Conservation (phyloP, 2,329 filamentous ascomycete genomes). For the Ambrosiella cleistominuta region DNA sequence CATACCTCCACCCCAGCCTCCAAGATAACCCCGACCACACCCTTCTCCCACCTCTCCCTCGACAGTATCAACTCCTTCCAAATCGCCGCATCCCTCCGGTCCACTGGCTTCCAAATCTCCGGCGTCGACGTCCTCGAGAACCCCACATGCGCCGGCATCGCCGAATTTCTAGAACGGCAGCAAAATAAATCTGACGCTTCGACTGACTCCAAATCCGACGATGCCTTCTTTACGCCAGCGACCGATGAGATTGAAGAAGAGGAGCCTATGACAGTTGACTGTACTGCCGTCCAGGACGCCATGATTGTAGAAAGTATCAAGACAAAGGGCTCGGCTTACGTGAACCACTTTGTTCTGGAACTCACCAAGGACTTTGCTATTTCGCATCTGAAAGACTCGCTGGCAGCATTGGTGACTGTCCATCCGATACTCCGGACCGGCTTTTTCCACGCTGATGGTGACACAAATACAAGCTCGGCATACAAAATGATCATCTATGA, state of each 20-base stretch:
- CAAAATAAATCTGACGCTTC: neutral
- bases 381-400: conserved; percentile 35
- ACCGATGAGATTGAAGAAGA: neutral
- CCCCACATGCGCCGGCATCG: conserved; percentile 16
- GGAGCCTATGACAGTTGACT: conserved; percentile 22
- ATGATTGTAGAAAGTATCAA: conserved; percentile 61
- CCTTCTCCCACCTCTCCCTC: conserved; percentile 74
- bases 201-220: neutral
- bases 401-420: conserved; percentile 32
- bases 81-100: conserved; percentile 50
- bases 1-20: conserved; percentile 20
- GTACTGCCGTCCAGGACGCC: conserved; percentile 61
- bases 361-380: conserved; percentile 26
- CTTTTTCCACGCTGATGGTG: conserved; percentile 36
- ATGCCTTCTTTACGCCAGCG: conserved; percentile 1
- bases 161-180: neutral
- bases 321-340: conserved; percentile 50
- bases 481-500: conserved; percentile 8
- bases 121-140: conserved; percentile 53
- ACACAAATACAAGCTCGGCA: neutral
- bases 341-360: conserved; percentile 50
- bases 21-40: conserved; percentile 41
- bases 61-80: conserved; percentile 83
- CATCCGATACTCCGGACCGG: conserved; percentile 64
- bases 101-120: conserved; percentile 37